Evolutionary conservation across 257 asterid genomes (phyloP), one percentile per base, ranked within the genome.

Genomic region (Ilex asprella): DNA sequence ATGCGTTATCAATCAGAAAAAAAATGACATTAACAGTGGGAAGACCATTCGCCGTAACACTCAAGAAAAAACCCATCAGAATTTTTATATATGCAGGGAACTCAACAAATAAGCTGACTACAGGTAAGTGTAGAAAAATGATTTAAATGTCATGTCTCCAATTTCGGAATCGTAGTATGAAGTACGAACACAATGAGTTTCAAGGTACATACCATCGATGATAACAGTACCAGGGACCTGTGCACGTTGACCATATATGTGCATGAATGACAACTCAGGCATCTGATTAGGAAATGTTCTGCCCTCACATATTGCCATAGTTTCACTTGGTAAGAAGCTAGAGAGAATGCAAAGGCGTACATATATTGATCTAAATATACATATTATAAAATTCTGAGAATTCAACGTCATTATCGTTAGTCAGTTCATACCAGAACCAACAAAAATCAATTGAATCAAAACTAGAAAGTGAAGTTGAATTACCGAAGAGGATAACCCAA

Each of bases 141-240:
- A 47, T 3, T 10, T 30, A 39, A 12, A 10, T 10, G 46, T 13
- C 55, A 29, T 3, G 47, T 7, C 41, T 21, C 49, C 54, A 63
- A 41, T 30, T 39, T 16, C 54, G 66, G 27, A 35, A 35, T 35
- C 41, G 5, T 21, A 21, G 27, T 21, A 21, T 21, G 27, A 21
- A 35, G 41, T 35, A 35, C 8, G 41, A 35, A 35, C 8, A 35
- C 8, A 35, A 3, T 35, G 41, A 35, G 2, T 35, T 35, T 35
- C 41, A 3, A 35, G 41, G 59, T 49, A 71, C 82, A 58, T 75
- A 89, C 97, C 97, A 59, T 93, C 99, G 67, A 93, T 84, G 51
- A 93, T 85, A 64, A 87, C 68, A 69, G 97, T 91, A 55, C 99
- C 97, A 39, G 96, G 94, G 44, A 81, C 85, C 73, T 82, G 89